Conservation (phyloP, 2,329 filamentous ascomycete species). For the Colletotrichum godetiae region DNA sequence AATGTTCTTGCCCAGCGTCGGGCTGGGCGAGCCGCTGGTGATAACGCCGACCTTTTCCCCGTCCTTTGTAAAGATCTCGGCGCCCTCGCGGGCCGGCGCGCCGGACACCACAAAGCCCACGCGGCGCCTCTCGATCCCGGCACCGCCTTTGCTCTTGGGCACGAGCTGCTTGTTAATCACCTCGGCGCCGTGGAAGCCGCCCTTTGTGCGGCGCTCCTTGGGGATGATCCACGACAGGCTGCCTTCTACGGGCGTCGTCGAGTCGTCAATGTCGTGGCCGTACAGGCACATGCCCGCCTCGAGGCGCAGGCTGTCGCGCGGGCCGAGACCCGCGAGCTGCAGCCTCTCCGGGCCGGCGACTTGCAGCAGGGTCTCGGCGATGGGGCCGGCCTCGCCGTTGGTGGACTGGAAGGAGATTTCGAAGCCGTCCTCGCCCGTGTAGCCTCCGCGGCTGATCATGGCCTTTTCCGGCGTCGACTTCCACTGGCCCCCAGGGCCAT, state of each 20-base stretch:
- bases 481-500: slow-evolving; percentile 48
- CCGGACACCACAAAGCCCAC: slow-evolving; percentile 87
- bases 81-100: slow-evolving; percentile 90
- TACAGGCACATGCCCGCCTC: slow-evolving; percentile 99
- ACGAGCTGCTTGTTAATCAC: slow-evolving; percentile 82
- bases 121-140: slow-evolving; percentile 76
- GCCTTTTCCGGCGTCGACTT: slow-evolving; percentile 60
- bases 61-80: slow-evolving; percentile 75
- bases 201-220: slow-evolving; percentile 74
- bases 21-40: slow-evolving; percentile 91
- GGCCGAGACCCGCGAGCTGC: slow-evolving; percentile 87
- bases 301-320: slow-evolving; percentile 89
- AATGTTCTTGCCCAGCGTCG: slow-evolving; percentile 88
- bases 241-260: slow-evolving; percentile 69
- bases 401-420: slow-evolving; percentile 79
- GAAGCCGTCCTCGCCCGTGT: slow-evolving; percentile 98
- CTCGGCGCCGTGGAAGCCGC: slow-evolving; percentile 88
- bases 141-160: slow-evolving; percentile 77
- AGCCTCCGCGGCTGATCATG: slow-evolving; percentile 87
- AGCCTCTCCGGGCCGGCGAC: slow-evolving; percentile 73
- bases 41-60: slow-evolving; percentile 79
- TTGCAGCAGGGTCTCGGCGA: slow-evolving; percentile 67
- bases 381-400: slow-evolving; percentile 57
- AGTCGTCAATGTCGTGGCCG: slow-evolving; percentile 93
- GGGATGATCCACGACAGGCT: slow-evolving; percentile 82